Percentiles rank a stretch among this genome's conserved stretches.
These are phyloP conservation scores for Euptelea pleiosperma DNA, from an alignment of 164 flowering plant species.

Conservation along the genomic window DNA sequence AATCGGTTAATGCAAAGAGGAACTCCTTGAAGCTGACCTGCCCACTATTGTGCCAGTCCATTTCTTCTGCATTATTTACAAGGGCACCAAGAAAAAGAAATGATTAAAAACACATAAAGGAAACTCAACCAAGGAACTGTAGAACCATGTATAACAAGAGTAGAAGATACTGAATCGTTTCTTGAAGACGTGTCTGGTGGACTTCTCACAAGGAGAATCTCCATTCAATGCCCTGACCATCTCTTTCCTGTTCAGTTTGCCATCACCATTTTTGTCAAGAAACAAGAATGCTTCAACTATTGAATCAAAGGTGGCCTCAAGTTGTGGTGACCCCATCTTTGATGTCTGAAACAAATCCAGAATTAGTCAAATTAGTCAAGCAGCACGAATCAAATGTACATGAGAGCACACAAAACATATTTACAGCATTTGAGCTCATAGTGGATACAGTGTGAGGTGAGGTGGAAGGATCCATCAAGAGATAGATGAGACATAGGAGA, in stretches of 20 bases:
- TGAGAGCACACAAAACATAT: neutral
- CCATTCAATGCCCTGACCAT: slow-evolving; percentile 58
- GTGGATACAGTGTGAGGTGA: slow-evolving; percentile 25
- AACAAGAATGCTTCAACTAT: slow-evolving; percentile 68
- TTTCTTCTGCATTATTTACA: slow-evolving; percentile 54
- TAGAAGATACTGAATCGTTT: slow-evolving; percentile 49
- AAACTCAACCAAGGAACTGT: neutral
- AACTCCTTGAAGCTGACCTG: slow-evolving; percentile 72
- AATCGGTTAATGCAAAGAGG: slow-evolving; percentile 56
- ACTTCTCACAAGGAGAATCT: slow-evolving; percentile 51
- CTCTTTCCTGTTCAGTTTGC: slow-evolving; percentile 69
- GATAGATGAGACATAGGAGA: slow-evolving; percentile 68
- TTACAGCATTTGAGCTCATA: neutral
- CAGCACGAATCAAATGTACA: neutral
- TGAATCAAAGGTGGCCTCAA: slow-evolving; percentile 59
- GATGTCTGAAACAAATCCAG: slow-evolving; percentile 34
- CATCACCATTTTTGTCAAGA: slow-evolving; percentile 72
- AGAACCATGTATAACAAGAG: slow-evolving; percentile 7
- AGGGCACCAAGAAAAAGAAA: neutral
- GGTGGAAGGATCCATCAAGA: slow-evolving; percentile 41
- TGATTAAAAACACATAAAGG: neutral
- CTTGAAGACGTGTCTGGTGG: slow-evolving; percentile 51
- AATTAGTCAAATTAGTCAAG: slow-evolving; percentile 9
- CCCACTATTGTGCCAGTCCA: slow-evolving; percentile 71
- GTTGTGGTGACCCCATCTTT: slow-evolving; percentile 38